Base-by-base conservation (phyloP, 495 filamentous ascomycete genomes). In the Aspergillus funiculosus region DNA sequence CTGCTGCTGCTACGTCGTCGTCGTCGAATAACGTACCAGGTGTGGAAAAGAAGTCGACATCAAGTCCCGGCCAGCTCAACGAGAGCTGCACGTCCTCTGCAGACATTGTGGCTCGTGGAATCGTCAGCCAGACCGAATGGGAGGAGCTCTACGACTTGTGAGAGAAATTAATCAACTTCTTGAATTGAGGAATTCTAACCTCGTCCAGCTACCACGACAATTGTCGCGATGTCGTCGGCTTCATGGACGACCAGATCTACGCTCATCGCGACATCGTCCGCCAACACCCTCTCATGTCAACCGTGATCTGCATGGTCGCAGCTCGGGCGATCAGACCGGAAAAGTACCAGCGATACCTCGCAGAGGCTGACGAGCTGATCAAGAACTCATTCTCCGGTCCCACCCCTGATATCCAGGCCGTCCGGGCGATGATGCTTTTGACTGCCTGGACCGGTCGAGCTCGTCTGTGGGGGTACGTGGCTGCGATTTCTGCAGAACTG, bases 91-190 rank as follows among this genome's bases (percentile, higher is more conserved):
- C n/a, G n/a, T n/a, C n/a, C n/a, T n/a, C n/a, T n/a, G n/a, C n/a
- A 11, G 39, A 28, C 10, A 28, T 42, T 14, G 39, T 42, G 21
- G 5, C 22, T 18, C 25, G 39, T 8, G 39, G 39, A 5, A 13
- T 28, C 7, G 39, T 42, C 1, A 28, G 3, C 6, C 22, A 27
- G 24, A 17, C 7, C 14, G 39, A 42, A 15, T 42, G 39, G 39
- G 39, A 42, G 8, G 39, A 42, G 6, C 39, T 42, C 22, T 42
- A 42, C 22, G 25, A 28, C n/a, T 42, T 42, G 39, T 42, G 18
- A 28, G 39, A 18, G 19, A 3, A 30, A n/a, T n/a, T n/a, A n/a
- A n/a, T n/a, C n/a, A n/a, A n/a, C n/a, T n/a, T n/a, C 5, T 4
- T 3, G 13, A 7, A n/a, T 13, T 36, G 15, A 13, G 32, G 2